Percentiles rank a stretch among this genome's conserved stretches.
phyloP scores from a whole-genome alignment of 2,329 filamentous ascomycete genomes.

The Colletotrichum acutatum region DNA sequence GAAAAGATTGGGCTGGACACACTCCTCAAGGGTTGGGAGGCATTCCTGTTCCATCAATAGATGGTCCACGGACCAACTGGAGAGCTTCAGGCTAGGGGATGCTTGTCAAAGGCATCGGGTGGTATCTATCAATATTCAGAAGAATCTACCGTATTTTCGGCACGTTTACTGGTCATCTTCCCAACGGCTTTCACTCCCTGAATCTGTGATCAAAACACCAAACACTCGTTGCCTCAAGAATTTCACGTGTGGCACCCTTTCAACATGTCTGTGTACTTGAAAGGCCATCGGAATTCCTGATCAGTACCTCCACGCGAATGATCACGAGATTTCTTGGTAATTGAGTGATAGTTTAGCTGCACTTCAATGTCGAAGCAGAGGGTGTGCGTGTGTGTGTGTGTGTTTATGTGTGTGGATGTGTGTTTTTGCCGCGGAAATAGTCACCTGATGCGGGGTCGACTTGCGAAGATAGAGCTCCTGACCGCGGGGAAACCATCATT shows the following conservation, averaged over 20 bases:
- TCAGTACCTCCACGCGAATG: not conserved
- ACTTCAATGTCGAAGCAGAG: not conserved
- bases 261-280: not conserved
- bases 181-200: not conserved
- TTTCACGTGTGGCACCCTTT: not conserved
- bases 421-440: not conserved
- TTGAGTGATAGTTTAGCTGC: not conserved
- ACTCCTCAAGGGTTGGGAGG: constrained; percentile 1
- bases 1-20: constrained; percentile 1
- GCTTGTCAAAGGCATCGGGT: not conserved
- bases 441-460: not conserved
- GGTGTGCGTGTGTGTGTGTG: not conserved
- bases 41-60: not conserved
- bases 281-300: not conserved
- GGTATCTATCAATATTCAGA: not conserved
- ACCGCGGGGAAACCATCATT: not conserved
- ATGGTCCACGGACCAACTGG: not conserved
- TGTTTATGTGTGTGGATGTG: not conserved
- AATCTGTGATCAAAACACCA: not conserved
- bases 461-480: not conserved
- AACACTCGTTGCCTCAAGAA: not conserved
- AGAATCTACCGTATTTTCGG: not conserved
- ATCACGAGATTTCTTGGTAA: not conserved
- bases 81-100: not conserved
- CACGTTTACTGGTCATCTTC: not conserved